These are phyloP conservation scores for Pelargonium australe DNA, from an alignment of 441 rosid genomes.

Conservation along the genomic window DNA sequence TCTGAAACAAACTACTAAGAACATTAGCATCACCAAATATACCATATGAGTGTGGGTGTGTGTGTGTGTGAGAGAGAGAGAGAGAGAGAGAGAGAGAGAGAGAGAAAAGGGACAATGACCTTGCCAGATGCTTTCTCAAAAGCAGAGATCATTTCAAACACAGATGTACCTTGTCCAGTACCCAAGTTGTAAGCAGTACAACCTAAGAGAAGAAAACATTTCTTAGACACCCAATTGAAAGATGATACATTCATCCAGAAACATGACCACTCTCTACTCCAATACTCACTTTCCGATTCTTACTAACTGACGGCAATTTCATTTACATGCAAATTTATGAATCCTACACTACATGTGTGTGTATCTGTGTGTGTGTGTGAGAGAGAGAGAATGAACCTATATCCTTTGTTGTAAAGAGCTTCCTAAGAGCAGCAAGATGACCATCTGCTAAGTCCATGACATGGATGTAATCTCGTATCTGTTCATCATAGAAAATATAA, in stretches of 20 bases:
- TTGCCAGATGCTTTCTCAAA: conserved; percentile 80
- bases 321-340: background rate
- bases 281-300: no score
- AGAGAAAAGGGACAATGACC: conserved; percentile 36
- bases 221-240: background rate
- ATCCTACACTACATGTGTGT: no score
- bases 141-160: conserved; percentile 66
- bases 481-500: conserved; percentile 18
- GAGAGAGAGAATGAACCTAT: conserved; percentile 33
- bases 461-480: conserved; percentile 69
- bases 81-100: no score
- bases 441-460: conserved; percentile 82
- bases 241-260: background rate
- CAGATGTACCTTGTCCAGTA: conserved; percentile 59
- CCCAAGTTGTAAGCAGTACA: conserved; percentile 64
- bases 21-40: background rate
- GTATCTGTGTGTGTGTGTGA: no score
- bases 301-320: no score
- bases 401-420: conserved; percentile 39
- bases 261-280: no score
- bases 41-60: background rate
- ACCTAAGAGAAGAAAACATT: conserved; percentile 28
- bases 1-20: conserved; percentile 33
- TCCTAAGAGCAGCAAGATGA: conserved; percentile 55
- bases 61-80: background rate